A percentile compares a stretch with the other conserved stretches of the same genome.
Conservation (phyloP, 495 filamentous ascomycete species). For the Podospora pseudoanserina region DNA sequence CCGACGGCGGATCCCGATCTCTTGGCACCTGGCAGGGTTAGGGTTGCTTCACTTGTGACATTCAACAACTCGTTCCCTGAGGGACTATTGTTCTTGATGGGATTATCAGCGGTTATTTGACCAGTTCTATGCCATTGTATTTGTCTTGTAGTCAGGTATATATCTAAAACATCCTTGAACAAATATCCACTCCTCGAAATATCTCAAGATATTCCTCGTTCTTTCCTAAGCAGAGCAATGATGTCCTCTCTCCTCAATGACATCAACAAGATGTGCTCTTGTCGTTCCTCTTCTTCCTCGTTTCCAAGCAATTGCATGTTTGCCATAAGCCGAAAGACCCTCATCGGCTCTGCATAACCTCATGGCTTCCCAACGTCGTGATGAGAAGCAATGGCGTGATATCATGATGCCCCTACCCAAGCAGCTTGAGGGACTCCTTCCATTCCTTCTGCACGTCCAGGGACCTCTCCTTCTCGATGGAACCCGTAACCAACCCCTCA, state of each 20-base stretch:
- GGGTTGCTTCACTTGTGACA: not conserved
- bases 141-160: not conserved
- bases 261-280: not conserved
- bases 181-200: not conserved
- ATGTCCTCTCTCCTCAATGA: not conserved
- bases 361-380: not conserved
- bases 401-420: conserved; percentile 14
- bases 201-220: not conserved
- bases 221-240: not conserved
- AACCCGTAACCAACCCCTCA: conserved; percentile 28
- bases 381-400: not conserved
- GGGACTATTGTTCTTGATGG: not conserved
- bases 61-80: not conserved
- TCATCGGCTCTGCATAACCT: not conserved
- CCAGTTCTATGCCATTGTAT: not conserved
- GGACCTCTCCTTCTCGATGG: conserved; percentile 38
- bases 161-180: not conserved
- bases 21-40: not conserved
- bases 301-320: not conserved
- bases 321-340: not conserved
- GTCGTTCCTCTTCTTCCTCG: not conserved
- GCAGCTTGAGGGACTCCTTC: conserved; percentile 23
- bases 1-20: conserved; percentile 1
- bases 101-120: not conserved
- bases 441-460: conserved; percentile 42